Base-by-base conservation (phyloP, 83 land plant species). In the Isoetes engelmannii region DNA sequence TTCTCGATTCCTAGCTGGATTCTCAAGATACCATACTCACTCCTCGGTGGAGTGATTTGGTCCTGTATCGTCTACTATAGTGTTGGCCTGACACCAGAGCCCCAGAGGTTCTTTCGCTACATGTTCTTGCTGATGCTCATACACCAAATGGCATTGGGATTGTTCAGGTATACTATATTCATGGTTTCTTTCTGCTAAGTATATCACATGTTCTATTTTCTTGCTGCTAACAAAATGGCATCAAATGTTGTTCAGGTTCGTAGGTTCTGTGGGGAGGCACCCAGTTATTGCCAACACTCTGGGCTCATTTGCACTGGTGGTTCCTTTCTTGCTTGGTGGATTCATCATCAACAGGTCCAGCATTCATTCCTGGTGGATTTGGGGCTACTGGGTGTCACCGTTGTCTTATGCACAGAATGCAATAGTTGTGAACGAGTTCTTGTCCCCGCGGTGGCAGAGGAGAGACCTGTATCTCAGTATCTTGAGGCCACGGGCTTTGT, bases 1-100 rank as follows among this genome's bases (percentile, higher is more conserved):
- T 94, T 86, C 67, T 77, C 99, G 47, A 72, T 90, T 66, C 99
- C 99, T 56, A 82, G 97, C 57, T 94, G 90, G 92, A 13, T 80
- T 7, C 72, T 90, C 53, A 81, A 93, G 54, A 76, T 94, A 63
- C 97, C 93, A 44, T 80, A 78, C 69, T 94, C 99, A 4, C 45
- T 88, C 19, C 55, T 80, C n/a, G 97, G 90, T 68, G 80, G 93
- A 19, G 50, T 78, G 4, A 79, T 92, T 48, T 92, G 98, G 98
- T 86, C 89, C 37, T 84, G 73, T 53, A 80, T 87, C 41, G 87
- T 92, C 19, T 92, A 92, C 45, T 92, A 89, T 81, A 82, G 69
- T 4, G 71, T 89, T 72, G 98, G 98, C 10, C 84, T 83, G 72
- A 80, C 83, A 72, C 98, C 98, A 46, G 59, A 80, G 57, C 63